These are phyloP conservation scores for Chrysosporium queenslandicum DNA, from an alignment of 2,329 filamentous ascomycete species.

Conservation along the genomic window DNA sequence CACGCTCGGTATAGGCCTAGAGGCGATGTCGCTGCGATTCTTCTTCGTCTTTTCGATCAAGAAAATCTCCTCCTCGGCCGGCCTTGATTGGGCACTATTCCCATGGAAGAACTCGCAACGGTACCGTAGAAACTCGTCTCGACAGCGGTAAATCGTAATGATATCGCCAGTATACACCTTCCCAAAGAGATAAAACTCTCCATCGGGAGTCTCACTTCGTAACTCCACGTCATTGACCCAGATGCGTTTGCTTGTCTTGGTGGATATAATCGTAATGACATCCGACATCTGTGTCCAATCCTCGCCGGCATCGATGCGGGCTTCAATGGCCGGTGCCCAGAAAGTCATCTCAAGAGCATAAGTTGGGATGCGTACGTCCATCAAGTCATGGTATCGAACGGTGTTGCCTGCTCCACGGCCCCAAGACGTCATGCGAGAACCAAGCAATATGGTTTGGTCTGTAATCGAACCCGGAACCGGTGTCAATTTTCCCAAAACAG, in stretches of 20 bases:
- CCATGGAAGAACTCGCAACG: slow-evolving; percentile 40
- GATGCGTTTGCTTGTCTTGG: slow-evolving; percentile 67
- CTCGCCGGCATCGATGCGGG: slow-evolving; percentile 46
- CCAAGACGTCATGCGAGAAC: slow-evolving; percentile 62
- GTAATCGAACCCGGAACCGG: slow-evolving; percentile 56
- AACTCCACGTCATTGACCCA: slow-evolving; percentile 64
- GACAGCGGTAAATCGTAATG: slow-evolving; percentile 59
- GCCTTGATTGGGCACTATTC: slow-evolving; percentile 35
- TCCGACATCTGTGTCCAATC: slow-evolving; percentile 46
- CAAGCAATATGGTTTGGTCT: slow-evolving; percentile 55
- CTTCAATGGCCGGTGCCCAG: slow-evolving; percentile 59
- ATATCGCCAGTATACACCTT: slow-evolving; percentile 67
- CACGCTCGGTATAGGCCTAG: neutral
- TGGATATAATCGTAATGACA: slow-evolving; percentile 63
- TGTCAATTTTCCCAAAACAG: slow-evolving; percentile 54
- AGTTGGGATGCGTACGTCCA: slow-evolving; percentile 67
- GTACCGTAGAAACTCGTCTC: slow-evolving; percentile 34
- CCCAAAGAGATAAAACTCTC: slow-evolving; percentile 49
- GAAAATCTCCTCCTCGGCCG: slow-evolving; percentile 34
- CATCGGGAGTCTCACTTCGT: slow-evolving; percentile 42
- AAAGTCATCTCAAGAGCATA: slow-evolving; percentile 69
- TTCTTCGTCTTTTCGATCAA: slow-evolving; percentile 31
- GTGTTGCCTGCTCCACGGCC: slow-evolving; percentile 63
- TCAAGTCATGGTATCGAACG: slow-evolving; percentile 50
- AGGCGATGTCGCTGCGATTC: slow-evolving; percentile 18